Base-by-base conservation (phyloP, 768 basidiomycete species). In the Pisolithus tinctorius region DNA sequence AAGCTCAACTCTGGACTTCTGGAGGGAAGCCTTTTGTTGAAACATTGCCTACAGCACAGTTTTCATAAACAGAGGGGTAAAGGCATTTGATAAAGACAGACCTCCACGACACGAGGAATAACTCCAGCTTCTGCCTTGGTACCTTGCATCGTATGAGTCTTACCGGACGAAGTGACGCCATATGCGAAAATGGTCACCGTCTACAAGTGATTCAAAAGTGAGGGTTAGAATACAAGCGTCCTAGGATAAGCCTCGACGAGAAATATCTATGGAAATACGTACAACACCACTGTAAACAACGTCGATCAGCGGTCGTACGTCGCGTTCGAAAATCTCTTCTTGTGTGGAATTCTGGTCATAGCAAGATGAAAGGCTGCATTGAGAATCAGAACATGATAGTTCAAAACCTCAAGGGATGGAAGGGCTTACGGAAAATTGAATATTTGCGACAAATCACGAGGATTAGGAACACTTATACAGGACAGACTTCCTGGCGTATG, bases 141-240 rank as follows among this genome's bases (percentile, higher is more conserved):
- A 36, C 92, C 92, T 69, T 93, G 91, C 88, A 95, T 94, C 0
- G 93, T 95, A 65, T 92, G 82, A 0, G 91, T 94, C 73, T 93
- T 93, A 16, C 91, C 92, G 5, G 87, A 90, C 1, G 88, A 91
- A 9, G 90, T 93, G 11, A 93, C 90, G 6, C 92, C 92, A 67
- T 93, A 93, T 1, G 89, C 88, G 56, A 93, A 93, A 14, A 93
- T 82, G 9, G 90, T 93, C 4, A 90, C 83, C 0, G 86, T 91
- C 87, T 90, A 17, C 45, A 47, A 27, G 47, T 25, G 26, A 45
- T 11, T 27, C 34, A 16, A 13, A 20, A 16, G 45, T 20, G 10
- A 23, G n/a, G 6, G 29, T 30, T n/a, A 45, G 47, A 41, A 29
- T 38, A 9, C 6, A 38, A 30, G 41, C 17, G 29, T 25, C 27